These are phyloP conservation scores for Sporothrix dimorphospora DNA, from an alignment of 2,329 filamentous ascomycete genomes.

Conservation along the genomic window DNA sequence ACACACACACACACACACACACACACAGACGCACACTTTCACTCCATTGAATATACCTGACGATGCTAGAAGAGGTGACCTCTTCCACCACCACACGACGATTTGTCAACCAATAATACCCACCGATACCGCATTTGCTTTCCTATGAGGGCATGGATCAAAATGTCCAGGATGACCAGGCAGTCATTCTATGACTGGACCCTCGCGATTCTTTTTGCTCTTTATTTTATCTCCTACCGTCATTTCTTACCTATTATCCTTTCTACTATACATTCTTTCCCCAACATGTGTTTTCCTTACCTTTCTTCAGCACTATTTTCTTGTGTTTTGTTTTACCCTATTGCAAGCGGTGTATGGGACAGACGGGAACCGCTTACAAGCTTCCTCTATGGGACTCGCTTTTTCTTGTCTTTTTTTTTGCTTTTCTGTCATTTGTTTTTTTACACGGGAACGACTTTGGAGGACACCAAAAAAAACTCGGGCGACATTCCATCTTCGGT, in stretches of 20 bases:
- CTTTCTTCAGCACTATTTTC: not conserved
- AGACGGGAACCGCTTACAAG: not conserved
- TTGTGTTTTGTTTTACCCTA: slow-evolving; percentile 23
- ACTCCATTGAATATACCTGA: slow-evolving; percentile 10
- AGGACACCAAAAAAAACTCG: not conserved
- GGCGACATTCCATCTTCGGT: not conserved
- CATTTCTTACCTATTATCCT: not conserved
- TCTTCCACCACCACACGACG: slow-evolving; percentile 10
- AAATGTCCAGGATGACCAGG: too few relatives aligned
- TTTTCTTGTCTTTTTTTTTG: slow-evolving; percentile 9
- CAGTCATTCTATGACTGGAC: not conserved
- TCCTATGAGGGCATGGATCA: not conserved
- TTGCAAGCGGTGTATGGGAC: slow-evolving; percentile 22
- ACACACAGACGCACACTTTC: not conserved
- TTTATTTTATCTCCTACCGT: not conserved
- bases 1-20: not conserved
- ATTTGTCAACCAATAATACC: slow-evolving; percentile 24
- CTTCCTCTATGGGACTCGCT: too few relatives aligned
- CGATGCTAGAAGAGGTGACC: not conserved
- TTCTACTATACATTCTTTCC: slow-evolving; percentile 13
- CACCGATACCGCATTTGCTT: not conserved
- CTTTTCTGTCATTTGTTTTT: not conserved
- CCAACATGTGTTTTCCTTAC: not conserved
- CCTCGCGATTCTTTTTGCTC: not conserved
- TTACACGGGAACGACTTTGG: slow-evolving; percentile 12